These are phyloP conservation scores for Babesia sp. DNA, from an alignment of 169 alveolate species.

Conservation along the genomic window DNA sequence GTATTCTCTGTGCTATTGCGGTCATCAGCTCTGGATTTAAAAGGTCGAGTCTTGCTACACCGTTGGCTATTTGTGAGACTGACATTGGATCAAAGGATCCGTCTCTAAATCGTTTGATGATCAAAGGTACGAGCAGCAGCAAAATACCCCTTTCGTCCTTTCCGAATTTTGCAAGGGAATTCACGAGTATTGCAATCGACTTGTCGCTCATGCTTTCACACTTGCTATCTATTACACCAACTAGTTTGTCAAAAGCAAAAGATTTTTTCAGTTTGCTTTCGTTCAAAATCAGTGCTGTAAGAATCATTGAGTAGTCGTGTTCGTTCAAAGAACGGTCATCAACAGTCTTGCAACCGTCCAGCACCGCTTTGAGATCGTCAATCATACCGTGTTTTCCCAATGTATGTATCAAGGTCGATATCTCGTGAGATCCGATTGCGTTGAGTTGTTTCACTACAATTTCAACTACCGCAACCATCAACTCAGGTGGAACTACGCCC, in stretches of 20 bases:
- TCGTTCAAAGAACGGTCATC: constrained; percentile 17
- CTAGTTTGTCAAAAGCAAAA: constrained; percentile 1
- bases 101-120: constrained; percentile 20
- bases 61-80: constrained; percentile 62
- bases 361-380: constrained; percentile 4
- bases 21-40: constrained; percentile 24
- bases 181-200: constrained; percentile 56
- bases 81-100: constrained; percentile 42
- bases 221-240: constrained; percentile 22
- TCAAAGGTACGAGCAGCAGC: constrained; percentile 44
- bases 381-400: constrained; percentile 23
- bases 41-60: constrained; percentile 26
- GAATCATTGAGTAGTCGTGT: constrained; percentile 56
- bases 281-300: constrained; percentile 32
- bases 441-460: constrained; percentile 23
- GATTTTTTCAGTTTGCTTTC: neutral
- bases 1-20: constrained; percentile 12
- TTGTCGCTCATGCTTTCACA: constrained; percentile 46
- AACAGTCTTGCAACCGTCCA: neutral
- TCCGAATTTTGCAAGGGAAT: constrained; percentile 52
- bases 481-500: constrained; percentile 1
- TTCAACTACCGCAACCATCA: constrained; percentile 9
- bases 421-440: neutral
- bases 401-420: constrained; percentile 2
- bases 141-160: constrained; percentile 37